These are phyloP conservation scores for Brassica nigra DNA, from an alignment of 345 rosid species.

Conservation along the genomic window DNA sequence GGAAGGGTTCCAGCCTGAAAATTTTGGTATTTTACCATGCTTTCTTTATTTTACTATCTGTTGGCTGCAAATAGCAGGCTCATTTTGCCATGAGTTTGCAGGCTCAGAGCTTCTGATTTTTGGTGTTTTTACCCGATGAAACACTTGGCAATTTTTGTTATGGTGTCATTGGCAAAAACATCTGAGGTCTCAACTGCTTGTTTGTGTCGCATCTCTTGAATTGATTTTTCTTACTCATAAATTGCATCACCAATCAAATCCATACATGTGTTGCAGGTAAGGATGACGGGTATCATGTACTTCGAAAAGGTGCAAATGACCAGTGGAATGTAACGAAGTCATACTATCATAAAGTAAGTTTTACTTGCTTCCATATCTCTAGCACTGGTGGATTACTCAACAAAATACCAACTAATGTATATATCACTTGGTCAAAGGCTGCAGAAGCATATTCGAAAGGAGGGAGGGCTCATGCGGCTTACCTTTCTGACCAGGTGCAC, in stretches of 20 bases:
- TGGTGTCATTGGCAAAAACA: conserved; percentile 40
- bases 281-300: conserved; percentile 62
- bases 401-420: neutral
- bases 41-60: conserved; percentile 5
- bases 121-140: conserved; percentile 33
- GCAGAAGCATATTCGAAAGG: conserved; percentile 79
- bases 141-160: conserved; percentile 31
- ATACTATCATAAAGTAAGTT: conserved; percentile 64
- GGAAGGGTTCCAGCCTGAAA: conserved; percentile 45
- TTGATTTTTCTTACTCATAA: neutral
- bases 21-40: conserved; percentile 43
- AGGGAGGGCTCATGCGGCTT: conserved; percentile 59
- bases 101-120: conserved; percentile 22
- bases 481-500: conserved; percentile 82
- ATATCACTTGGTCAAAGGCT: conserved; percentile 53
- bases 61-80: conserved; percentile 26
- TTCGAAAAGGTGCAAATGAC: conserved; percentile 60
- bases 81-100: conserved; percentile 32
- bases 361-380: conserved; percentile 17
- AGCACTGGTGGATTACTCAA: neutral
- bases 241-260: neutral
- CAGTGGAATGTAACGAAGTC: conserved; percentile 73
- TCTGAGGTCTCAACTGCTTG: conserved; percentile 28
- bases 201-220: conserved; percentile 11
- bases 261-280: conserved; percentile 51